Percentiles rank a stretch among this genome's conserved stretches.
phyloP scores from a whole-genome alignment of 2,329 filamentous ascomycete genomes.

The Ophiostoma populinum region DNA sequence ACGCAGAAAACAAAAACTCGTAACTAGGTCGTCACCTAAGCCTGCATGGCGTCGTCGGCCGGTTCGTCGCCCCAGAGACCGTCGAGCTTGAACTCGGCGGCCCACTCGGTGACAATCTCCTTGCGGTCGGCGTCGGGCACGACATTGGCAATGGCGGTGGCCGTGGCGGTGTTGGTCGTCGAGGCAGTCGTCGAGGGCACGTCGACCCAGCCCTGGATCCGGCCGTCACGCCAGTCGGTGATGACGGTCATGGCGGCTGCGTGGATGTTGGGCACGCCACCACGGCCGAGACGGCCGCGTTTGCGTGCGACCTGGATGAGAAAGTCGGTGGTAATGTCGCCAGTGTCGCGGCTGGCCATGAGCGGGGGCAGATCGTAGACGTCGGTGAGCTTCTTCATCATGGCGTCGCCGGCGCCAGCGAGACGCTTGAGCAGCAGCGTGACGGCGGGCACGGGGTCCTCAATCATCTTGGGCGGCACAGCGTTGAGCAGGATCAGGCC shows the following conservation, averaged over 20 bases:
- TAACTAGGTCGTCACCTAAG: constrained; percentile 21
- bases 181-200: too few relatives aligned
- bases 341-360: constrained; percentile 39
- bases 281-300: constrained; percentile 71
- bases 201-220: constrained; percentile 84
- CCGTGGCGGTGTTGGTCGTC: too few relatives aligned
- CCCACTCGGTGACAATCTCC: constrained; percentile 82
- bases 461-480: constrained; percentile 83
- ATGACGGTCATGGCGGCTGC: constrained; percentile 85
- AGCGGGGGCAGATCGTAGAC: constrained; percentile 76
- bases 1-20: too few relatives aligned
- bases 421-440: constrained; percentile 68
- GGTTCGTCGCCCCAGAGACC: constrained; percentile 71
- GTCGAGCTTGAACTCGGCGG: constrained; percentile 86
- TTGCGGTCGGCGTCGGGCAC: constrained; percentile 48
- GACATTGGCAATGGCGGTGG: constrained; percentile 7
- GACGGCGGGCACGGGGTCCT: constrained; percentile 79
- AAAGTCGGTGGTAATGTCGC: constrained; percentile 77
- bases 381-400: constrained; percentile 52
- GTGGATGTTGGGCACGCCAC: constrained; percentile 76
- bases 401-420: constrained; percentile 34
- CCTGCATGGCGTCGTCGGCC: constrained; percentile 32
- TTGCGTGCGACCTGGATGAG: constrained; percentile 89
- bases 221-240: constrained; percentile 89
- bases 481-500: constrained; percentile 79